These are phyloP conservation scores for Hypomontagnella submonticulosa DNA, from an alignment of 495 filamentous ascomycete species.

Conservation along the genomic window DNA sequence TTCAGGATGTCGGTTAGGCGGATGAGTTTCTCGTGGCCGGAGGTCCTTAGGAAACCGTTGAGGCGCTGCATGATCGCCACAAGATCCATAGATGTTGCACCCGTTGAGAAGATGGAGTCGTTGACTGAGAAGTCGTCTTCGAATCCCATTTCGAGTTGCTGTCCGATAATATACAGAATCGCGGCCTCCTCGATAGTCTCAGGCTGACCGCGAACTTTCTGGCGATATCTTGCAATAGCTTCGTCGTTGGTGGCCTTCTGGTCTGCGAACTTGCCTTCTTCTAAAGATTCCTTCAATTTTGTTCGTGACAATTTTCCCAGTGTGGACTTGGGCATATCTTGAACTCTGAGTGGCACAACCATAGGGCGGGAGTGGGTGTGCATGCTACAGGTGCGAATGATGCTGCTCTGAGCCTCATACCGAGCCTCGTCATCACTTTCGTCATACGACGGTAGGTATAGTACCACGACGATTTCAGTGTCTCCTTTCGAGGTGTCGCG, in stretches of 20 bases:
- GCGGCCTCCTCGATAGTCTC: constrained; percentile 36
- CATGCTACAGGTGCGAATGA: constrained; percentile 21
- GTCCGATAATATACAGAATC: constrained; percentile 2
- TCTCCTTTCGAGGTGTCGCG: constrained; percentile 17
- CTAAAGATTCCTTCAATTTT: constrained; percentile 52
- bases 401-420: constrained; percentile 21
- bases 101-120: constrained; percentile 51
- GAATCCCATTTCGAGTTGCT: constrained; percentile 6
- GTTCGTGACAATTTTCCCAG: constrained; percentile 62
- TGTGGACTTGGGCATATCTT: constrained; percentile 51
- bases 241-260: constrained; percentile 18
- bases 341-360: constrained; percentile 12
- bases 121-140: constrained; percentile 15
- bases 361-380: constrained; percentile 18
- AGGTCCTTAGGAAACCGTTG: constrained; percentile 10
- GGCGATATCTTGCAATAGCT: constrained; percentile 18
- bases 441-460: constrained; percentile 16
- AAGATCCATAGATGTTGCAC: constrained; percentile 59
- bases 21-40: constrained; percentile 13
- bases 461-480: constrained; percentile 16
- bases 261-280: constrained; percentile 48
- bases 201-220: neutral
- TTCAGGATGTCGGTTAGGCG: constrained; percentile 6
- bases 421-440: constrained; percentile 11
- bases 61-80: constrained; percentile 26